phyloP scores from a whole-genome alignment of 208 protist species.

The Acanthamoeba healyi region DNA sequence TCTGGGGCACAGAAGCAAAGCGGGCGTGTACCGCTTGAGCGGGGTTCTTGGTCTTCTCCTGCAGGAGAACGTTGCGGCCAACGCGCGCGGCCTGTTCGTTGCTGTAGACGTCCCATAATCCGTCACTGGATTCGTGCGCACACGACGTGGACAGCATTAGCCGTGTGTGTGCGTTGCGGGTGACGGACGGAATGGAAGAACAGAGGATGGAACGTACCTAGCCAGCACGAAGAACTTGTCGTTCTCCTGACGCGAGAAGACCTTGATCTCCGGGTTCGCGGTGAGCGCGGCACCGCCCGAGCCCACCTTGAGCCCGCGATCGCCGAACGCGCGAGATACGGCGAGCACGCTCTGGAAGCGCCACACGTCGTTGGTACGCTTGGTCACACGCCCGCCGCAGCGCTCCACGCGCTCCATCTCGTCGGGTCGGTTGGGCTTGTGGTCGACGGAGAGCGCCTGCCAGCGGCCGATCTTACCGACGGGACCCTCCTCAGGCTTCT shows the following conservation, averaged over 20 bases:
- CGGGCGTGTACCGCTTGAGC: not conserved
- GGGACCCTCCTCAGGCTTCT: conserved; percentile 18
- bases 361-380: conserved; percentile 49
- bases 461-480: conserved; percentile 30
- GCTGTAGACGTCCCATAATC: conserved; percentile 71
- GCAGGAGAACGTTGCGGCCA: conserved; percentile 1
- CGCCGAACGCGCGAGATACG: conserved; percentile 63
- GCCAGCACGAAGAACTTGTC: conserved; percentile 68
- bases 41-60: not conserved
- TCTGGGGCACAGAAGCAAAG: not conserved
- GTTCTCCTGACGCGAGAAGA: not conserved
- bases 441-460: conserved; percentile 36
- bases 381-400: conserved; percentile 29
- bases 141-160: too few relatives aligned
- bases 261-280: conserved; percentile 36
- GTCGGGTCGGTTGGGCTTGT: conserved; percentile 46
- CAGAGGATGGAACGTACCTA: not conserved
- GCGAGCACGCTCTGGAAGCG: conserved; percentile 34
- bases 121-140: conserved; percentile 1
- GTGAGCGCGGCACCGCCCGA: not conserved
- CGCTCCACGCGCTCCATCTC: conserved; percentile 25
- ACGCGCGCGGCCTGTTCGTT: conserved; percentile 57
- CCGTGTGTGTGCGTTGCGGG: not conserved
- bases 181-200: too few relatives aligned
- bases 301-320: conserved; percentile 3